These are phyloP conservation scores for Asterophora lycoperdoides DNA, from an alignment of 768 basidiomycete genomes.

Conservation along the genomic window DNA sequence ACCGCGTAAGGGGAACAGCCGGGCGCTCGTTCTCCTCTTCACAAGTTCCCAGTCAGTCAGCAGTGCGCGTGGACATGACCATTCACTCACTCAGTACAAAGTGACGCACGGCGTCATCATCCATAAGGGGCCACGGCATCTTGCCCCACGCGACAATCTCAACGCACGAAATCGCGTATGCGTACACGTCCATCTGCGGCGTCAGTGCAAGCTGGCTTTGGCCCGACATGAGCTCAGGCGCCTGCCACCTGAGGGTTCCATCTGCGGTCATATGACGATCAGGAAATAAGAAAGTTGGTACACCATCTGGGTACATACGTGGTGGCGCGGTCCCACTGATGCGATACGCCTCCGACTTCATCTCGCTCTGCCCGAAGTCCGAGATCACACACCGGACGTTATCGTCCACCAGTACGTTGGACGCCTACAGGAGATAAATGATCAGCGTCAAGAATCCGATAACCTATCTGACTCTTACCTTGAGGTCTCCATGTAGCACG, in stretches of 20 bases:
- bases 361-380: conserved; percentile 81
- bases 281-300: neutral
- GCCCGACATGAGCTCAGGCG: conserved; percentile 61
- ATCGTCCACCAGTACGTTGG: conserved; percentile 76
- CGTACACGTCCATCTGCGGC: conserved; percentile 59
- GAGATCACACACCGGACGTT: conserved; percentile 64
- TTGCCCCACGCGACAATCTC: conserved; percentile 62
- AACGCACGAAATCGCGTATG: conserved; percentile 61
- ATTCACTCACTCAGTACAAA: conserved; percentile 46
- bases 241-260: conserved; percentile 69
- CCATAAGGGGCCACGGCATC: conserved; percentile 50
- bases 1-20: conserved; percentile 35
- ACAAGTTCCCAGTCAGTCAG: no score
- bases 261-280: conserved; percentile 26
- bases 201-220: conserved; percentile 37
- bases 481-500: conserved; percentile 78
- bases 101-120: conserved; percentile 47
- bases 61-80: neutral
- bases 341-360: conserved; percentile 66
- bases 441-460: neutral
- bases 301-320: conserved; percentile 32
- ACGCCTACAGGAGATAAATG: conserved; percentile 36
- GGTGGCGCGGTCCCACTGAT: conserved; percentile 48
- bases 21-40: conserved; percentile 52
- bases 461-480: conserved; percentile 40